Evolutionary conservation across 1,284 basidiomycete genomes (phyloP), one percentile per base, ranked within the genome.

Genomic region (Puccinia sorghi): DNA sequence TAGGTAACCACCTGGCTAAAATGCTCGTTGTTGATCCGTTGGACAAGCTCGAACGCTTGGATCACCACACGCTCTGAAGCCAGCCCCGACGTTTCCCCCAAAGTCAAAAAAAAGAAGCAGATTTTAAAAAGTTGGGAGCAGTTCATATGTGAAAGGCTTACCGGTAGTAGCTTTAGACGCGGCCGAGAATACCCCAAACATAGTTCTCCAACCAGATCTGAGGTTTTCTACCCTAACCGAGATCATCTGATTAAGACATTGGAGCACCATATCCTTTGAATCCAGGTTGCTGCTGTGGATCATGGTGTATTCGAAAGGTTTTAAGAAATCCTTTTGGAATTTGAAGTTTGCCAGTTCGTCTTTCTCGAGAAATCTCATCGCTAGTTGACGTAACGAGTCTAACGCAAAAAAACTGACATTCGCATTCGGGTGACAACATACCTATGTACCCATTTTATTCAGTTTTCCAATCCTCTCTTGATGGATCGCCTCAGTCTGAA

Each of bases 211-310:
- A 27, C 97, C 97, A 0, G 97, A 99, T 41, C 97, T 90, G 86
- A 99, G 90, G 84, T 99, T 99, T 82, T 93, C 90, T 3, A 93
- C 93, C 48, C 94, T 89, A 15, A 93, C 92, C 86, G 97, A 95
- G 76, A 99, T 91, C 97, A 99, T 99, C 87, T 99, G 97, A 84
- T 97, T 94, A 64, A 99, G 88, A 84, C 97, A 99, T 89, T 97
- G 95, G 76, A 99, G 86, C 82, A 96, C 96, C 94, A 99, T 94
- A 84, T 99, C 97, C 79, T 96, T 90, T 59, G 97, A 90, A 82
- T 98, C 96, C 4, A 93, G 90, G 85, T 97, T 97, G 80, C 90
- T 89, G 86, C 98, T 99, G 84, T 98, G 92, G 59, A 92, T 89
- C 92, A 99, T 99, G 1, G 97, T 95, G 85, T 97, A 92, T 86